Evolutionary conservation across 2,329 filamentous ascomycete species (phyloP).

Genomic region (Ceratocystis harringtonii): DNA sequence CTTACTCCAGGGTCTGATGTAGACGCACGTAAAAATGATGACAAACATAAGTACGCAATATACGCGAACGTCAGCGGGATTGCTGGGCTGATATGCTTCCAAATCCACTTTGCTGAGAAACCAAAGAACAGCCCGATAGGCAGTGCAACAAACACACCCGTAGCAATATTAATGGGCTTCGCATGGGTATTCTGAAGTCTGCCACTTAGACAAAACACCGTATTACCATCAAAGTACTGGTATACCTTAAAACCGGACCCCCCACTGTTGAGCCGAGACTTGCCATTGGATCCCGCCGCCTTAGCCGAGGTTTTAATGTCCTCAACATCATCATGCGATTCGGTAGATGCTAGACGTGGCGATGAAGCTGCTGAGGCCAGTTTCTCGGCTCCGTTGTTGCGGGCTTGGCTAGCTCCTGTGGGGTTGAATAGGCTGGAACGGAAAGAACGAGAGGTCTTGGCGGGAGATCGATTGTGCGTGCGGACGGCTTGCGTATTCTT

Average conservation of each 20-base stretch:
- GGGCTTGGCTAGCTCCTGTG: conserved; percentile 31
- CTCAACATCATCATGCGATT: conserved; percentile 25
- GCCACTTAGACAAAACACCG: conserved; percentile 73
- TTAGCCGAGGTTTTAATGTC: conserved; percentile 27
- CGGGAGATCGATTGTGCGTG: conserved; percentile 36
- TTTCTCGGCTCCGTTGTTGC: conserved; percentile 59
- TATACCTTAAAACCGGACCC: conserved; percentile 54
- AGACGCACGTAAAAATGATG: conserved; percentile 88
- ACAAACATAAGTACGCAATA: conserved; percentile 76
- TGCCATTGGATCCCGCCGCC: conserved; percentile 19
- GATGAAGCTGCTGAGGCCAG: conserved; percentile 60
- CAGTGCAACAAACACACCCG: conserved; percentile 62
- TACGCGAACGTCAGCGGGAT: conserved; percentile 85
- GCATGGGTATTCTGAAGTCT: conserved; percentile 78
- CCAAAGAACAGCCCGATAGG: conserved; percentile 72
- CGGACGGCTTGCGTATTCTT: conserved; percentile 20
- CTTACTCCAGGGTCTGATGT: conserved; percentile 83
- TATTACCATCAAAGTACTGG: conserved; percentile 90
- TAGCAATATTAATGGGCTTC: conserved; percentile 77
- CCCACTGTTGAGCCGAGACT: conserved; percentile 24
- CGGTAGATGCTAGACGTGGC: conserved; percentile 39
- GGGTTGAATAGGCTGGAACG: conserved; percentile 58
- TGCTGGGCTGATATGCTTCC: conserved; percentile 73
- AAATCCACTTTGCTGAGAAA: conserved; percentile 73
- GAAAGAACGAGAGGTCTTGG: conserved; percentile 62